Base-by-base conservation (phyloP, 2,329 filamentous ascomycete species). In the Trichoderma sp. region DNA sequence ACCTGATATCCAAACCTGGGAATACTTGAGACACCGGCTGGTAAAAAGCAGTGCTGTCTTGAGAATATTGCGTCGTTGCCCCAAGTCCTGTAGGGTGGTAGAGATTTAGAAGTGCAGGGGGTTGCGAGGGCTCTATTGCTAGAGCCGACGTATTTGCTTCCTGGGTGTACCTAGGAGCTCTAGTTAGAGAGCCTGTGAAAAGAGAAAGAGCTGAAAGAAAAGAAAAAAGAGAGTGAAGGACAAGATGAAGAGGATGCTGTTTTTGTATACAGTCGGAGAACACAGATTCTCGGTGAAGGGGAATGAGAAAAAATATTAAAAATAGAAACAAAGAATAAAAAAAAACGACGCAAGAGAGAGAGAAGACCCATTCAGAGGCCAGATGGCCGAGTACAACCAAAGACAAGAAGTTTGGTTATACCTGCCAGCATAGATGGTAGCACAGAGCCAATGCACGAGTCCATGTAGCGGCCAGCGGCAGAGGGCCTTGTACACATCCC, bases 91-190 rank as follows among this genome's bases (percentile, higher is more conserved):
- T 81, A 74, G 85, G 83, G 77, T 85, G 83, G 79, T 88, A 88
- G 73, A 88, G 79, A 76, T 80, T 84, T 78, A 88, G 79, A 76
- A 87, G 82, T 72, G 85, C 82, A 70, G 86, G 81, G 74, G 85
- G 82, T 78, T 87, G 85, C 70, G 84, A 77, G 74, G 85, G 85
- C 79, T 88, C 87, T 80, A 88, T 83, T 75, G 85, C 84, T 76
- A 88, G 82, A 76, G 86, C 82, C 74, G 86, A 83, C 73, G 83
- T 83, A 79, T 80, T 84, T 76, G 85, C 81, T 77, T 88, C 86
- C 78, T 87, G 86, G 78, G 81, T 84, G 81, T 88, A 88, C 84
- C 87, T 89, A 20, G 79, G 74, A 75, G 67, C 70, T 68, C 73
- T 78, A 77, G 74, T 73, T 72, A 77, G 65, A 53, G 39, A 53